Evolutionary conservation across 306 rosid genomes (phyloP).

Genomic region (barrel medic (Medicago truncatula)): MtrunA17r5.0-ANR NC_053045.1:34653501-34654000

Average conservation of each 20-base stretch:
- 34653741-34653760: background rate
- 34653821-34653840: constrained; percentile 84
- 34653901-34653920: constrained; percentile 84
- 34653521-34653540: no score
- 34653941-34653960: constrained; percentile 66
- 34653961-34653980: constrained; percentile 72
- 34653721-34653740: constrained; percentile 21
- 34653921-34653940: constrained; percentile 63
- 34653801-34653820: constrained; percentile 82
- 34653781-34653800: constrained; percentile 70
- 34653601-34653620: background rate
- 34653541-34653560: no score
- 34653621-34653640: constrained; percentile 10
- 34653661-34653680: constrained; percentile 91
- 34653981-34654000: constrained; percentile 81
- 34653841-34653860: constrained; percentile 87
- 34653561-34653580: no score
- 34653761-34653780: background rate
- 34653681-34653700: constrained; percentile 76
- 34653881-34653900: constrained; percentile 95
- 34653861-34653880: constrained; percentile 91
- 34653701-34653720: constrained; percentile 4
- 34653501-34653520: no score
- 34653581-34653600: no score
- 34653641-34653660: constrained; percentile 83